A percentile compares a stretch with the other conserved stretches of the same genome.
Evolutionary conservation across 202 grass and related monocot genomes (phyloP).

Genomic region (Hordeum pubiflorum): DNA sequence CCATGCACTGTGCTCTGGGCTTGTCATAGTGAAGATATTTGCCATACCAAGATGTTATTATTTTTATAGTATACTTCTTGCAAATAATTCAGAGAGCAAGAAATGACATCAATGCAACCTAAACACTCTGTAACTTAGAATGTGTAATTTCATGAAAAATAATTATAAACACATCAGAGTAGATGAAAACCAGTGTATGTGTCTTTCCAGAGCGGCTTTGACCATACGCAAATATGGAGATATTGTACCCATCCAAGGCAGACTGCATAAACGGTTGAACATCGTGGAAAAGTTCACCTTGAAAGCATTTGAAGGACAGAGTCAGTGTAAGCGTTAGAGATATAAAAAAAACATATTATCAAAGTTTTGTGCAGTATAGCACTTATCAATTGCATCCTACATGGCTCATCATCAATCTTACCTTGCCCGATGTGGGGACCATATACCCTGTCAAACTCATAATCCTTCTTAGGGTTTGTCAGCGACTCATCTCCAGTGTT

Average conservation of each 20-base stretch:
- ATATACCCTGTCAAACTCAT: conserved; percentile 95
- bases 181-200: conserved; percentile 72
- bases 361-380: neutral
- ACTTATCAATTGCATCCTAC: neutral
- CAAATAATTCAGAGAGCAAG: neutral
- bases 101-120: neutral
- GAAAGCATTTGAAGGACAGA: conserved; percentile 21
- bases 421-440: conserved; percentile 95
- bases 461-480: conserved; percentile 90
- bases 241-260: conserved; percentile 82
- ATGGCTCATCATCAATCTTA: conserved; percentile 28
- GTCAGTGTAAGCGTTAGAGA: conserved; percentile 16
- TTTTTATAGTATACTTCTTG: conserved; percentile 12
- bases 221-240: conserved; percentile 90
- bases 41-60: conserved; percentile 4
- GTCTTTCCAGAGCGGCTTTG: conserved; percentile 92
- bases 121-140: neutral
- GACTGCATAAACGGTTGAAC: conserved; percentile 96
- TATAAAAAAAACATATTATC: neutral
- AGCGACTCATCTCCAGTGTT: conserved; percentile 88
- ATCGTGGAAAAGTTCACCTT: conserved; percentile 91
- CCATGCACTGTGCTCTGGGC: neutral
- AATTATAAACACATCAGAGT: neutral
- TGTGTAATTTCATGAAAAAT: neutral
- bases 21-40: neutral